These are phyloP conservation scores for Paulownia fortunei DNA, from an alignment of 257 asterid species.

Conservation along the genomic window DNA sequence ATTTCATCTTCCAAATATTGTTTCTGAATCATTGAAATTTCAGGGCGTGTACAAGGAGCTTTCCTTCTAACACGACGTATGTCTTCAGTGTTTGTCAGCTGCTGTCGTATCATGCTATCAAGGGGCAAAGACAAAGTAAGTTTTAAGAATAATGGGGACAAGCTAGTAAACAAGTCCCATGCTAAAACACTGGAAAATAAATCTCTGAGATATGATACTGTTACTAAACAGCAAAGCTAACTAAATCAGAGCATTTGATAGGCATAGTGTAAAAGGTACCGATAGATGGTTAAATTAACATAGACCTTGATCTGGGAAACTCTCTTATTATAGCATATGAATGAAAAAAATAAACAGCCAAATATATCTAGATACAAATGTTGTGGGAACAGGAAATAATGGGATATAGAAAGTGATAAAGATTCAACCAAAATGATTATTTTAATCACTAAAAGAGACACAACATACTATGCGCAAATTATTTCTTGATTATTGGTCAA, in stretches of 20 bases:
- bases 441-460: neutral
- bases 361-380: neutral
- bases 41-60: conserved; percentile 87
- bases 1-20: conserved; percentile 67
- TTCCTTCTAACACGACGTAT: conserved; percentile 85
- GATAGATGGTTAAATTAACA: conserved; percentile 23
- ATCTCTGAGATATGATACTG: neutral
- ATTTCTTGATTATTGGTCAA: neutral
- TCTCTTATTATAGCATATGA: neutral
- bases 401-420: neutral
- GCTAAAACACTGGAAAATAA: neutral
- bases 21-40: conserved; percentile 68
- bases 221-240: neutral
- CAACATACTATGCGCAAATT: neutral
- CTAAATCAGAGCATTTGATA: conserved; percentile 5
- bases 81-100: conserved; percentile 69
- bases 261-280: neutral
- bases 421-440: neutral
- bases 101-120: conserved; percentile 74
- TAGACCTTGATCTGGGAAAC: neutral
- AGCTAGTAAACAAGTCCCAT: conserved; percentile 18
- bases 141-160: neutral
- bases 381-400: neutral
- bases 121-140: conserved; percentile 36
- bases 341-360: neutral